Evolutionary conservation across 2,329 filamentous ascomycete genomes (phyloP), one percentile per base, ranked within the genome.

Genomic region (Colletotrichum lupini): DNA sequence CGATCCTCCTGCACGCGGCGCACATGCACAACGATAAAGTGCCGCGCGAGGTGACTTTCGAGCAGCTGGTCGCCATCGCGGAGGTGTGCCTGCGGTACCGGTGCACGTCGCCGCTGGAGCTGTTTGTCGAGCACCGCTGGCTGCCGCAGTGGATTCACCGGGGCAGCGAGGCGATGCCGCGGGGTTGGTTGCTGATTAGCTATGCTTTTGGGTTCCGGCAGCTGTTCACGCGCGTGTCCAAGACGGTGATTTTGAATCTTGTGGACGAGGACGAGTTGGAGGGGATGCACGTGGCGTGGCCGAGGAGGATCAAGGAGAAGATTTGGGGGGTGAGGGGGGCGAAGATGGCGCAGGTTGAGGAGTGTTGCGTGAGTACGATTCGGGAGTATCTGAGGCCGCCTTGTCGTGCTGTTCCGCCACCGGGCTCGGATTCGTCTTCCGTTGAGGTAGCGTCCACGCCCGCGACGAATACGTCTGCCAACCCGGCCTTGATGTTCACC

Each of bases 121-220:
- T 86, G 5, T 77, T 85, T 8, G 87, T 89, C 5, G 87, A 89
- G 73, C 84, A 87, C 73, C 76, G 81, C 49, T 90, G 88, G 87
- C 76, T 90, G 22, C 87, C 86, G 1, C 83, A 86, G 56, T 89
- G 87, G 87, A 82, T 86, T 76, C 83, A 86, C 73, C 82, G 82
- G 67, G 84, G 84, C 1, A 83, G 82, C 1, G 85, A 87, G n/a
- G 83, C 85, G 55, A 86, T 87, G 81, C 83, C 86, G 0, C 86
- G 87, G 55, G 88, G 85, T 0, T 81, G 89, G 1, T 76, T 90
- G 62, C 79, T 88, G 19, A 88, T 90, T 59, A 87, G 85, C 75
- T 90, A 88, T 75, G 85, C 85, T 0, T 90, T 89, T 77, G 87
- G 88, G 4, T 76, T 85, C 19, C 80, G 85, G 11, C 79, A 84